Conservation (phyloP, 257 asterid species). For the Rhazya stricta region DNA sequence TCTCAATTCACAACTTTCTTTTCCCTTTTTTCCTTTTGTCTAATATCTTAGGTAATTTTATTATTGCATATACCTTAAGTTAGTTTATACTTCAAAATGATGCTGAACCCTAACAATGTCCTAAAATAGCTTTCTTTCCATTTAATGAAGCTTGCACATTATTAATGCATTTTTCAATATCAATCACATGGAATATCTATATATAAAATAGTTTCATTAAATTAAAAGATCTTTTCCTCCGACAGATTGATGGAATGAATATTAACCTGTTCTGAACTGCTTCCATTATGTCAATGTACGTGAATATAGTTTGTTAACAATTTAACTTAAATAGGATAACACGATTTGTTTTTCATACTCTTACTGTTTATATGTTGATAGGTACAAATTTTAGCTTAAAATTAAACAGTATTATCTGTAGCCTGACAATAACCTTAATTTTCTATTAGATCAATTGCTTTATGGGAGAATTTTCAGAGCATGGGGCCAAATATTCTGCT, state of each 20-base stretch:
- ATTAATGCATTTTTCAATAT: not conserved
- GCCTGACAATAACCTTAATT: not conserved
- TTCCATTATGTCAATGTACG: not conserved
- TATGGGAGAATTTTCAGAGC: too few species aligned
- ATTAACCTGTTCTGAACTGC: not conserved
- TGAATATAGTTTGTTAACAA: not conserved
- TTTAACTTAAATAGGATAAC: not conserved
- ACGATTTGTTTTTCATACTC: not conserved
- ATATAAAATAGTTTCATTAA: not conserved
- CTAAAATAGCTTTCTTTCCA: not conserved
- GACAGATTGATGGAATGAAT: not conserved
- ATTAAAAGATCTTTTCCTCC: not conserved
- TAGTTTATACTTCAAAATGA: not conserved
- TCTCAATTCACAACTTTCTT: not conserved
- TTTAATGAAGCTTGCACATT: not conserved
- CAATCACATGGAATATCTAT: not conserved
- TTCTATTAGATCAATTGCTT: not conserved
- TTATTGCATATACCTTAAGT: not conserved
- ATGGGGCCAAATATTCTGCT: not conserved
- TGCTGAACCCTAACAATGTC: not conserved
- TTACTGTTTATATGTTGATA: not conserved
- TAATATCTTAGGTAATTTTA: not conserved
- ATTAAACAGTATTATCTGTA: not conserved
- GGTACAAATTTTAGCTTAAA: not conserved
- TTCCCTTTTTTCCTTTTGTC: not conserved